phyloP scores from a whole-genome alignment of 2,329 filamentous ascomycete species.

The Cladosporium sp. region DNA sequence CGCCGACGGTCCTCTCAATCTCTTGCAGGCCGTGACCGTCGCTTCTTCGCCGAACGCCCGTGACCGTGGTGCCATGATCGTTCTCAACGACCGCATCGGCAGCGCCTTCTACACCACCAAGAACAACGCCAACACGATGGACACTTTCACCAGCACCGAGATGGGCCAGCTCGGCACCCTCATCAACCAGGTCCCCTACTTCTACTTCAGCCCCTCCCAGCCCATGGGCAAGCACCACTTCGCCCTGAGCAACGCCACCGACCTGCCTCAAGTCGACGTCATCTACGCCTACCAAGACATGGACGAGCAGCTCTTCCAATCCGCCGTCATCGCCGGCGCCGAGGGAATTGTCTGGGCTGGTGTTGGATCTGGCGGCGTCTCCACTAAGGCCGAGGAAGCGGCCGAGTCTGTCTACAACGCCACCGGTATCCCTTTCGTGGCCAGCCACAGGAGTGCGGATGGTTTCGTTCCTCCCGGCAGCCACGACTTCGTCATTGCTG shows the following conservation, averaged over 20 bases:
- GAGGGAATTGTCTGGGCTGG: conserved; percentile 54
- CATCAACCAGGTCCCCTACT: conserved; percentile 54
- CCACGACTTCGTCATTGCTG: conserved; percentile 34
- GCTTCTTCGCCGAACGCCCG: conserved; percentile 44
- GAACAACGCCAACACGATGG: conserved; percentile 58
- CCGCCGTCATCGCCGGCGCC: conserved; percentile 47
- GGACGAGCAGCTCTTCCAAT: conserved; percentile 40
- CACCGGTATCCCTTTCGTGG: conserved; percentile 47
- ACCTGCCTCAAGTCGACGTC: conserved; percentile 53
- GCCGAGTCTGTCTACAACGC: conserved; percentile 43
- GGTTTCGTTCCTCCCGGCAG: conserved; percentile 44
- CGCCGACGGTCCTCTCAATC: conserved; percentile 59
- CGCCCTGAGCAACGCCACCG: conserved; percentile 32
- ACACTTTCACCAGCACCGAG: conserved; percentile 58
- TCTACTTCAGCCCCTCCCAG: conserved; percentile 52
- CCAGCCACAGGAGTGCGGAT: conserved; percentile 48
- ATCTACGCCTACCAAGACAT: conserved; percentile 52
- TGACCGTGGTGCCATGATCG: conserved; percentile 54
- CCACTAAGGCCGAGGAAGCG: conserved; percentile 34
- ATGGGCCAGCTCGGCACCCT: conserved; percentile 55
- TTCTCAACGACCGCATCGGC: conserved; percentile 58
- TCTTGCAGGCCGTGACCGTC: conserved; percentile 56
- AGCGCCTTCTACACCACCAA: conserved; percentile 57
- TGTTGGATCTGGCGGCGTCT: conserved; percentile 51
- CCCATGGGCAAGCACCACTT: conserved; percentile 46